Percentiles rank a stretch among this genome's conserved stretches.
Conservation (phyloP, 495 filamentous ascomycete species). For the Talaromyces adpressus region DNA sequence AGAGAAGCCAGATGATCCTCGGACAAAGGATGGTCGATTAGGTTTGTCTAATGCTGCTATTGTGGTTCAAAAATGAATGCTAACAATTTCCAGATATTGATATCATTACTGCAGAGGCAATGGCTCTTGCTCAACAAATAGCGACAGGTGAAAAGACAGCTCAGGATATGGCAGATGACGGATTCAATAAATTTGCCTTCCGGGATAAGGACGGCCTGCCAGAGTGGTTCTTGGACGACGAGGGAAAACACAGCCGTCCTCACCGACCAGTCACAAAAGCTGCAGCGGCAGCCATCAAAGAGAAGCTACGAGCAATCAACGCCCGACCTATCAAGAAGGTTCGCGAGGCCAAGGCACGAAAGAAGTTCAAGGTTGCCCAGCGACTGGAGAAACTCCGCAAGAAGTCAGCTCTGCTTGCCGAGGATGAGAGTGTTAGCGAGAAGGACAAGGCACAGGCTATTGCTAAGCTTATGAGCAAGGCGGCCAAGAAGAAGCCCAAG, state of each 20-base stretch:
- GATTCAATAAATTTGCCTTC: conserved; percentile 87
- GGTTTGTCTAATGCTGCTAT: conserved; percentile 30
- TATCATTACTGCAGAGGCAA: conserved; percentile 97
- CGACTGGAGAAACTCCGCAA: conserved; percentile 87
- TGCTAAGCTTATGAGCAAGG: conserved; percentile 69
- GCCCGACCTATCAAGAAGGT: conserved; percentile 99
- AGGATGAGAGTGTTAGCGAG: conserved; percentile 87
- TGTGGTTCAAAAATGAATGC: conserved; percentile 8
- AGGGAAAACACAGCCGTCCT: conserved; percentile 71
- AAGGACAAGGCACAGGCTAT: conserved; percentile 89
- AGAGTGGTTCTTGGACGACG: conserved; percentile 97
- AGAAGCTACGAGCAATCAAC: conserved; percentile 89
- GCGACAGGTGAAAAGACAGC: conserved; percentile 76
- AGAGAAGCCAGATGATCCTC: conserved; percentile 61
- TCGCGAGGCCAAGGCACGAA: conserved; percentile 86
- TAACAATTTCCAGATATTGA: conserved; percentile 69
- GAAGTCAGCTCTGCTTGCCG: conserved; percentile 81
- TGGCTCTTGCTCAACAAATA: conserved; percentile 92
- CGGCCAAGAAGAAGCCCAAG: conserved; percentile 79
- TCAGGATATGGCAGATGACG: conserved; percentile 75
- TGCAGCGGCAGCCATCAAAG: conserved; percentile 87
- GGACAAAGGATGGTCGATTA: conserved; percentile 59
- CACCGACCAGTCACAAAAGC: conserved; percentile 85
- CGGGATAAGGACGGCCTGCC: conserved; percentile 89
- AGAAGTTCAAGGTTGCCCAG: conserved; percentile 93